Evolutionary conservation across 495 filamentous ascomycete species (phyloP).

Genomic region (Aspergillus sclerotiicarbonarius): DNA sequence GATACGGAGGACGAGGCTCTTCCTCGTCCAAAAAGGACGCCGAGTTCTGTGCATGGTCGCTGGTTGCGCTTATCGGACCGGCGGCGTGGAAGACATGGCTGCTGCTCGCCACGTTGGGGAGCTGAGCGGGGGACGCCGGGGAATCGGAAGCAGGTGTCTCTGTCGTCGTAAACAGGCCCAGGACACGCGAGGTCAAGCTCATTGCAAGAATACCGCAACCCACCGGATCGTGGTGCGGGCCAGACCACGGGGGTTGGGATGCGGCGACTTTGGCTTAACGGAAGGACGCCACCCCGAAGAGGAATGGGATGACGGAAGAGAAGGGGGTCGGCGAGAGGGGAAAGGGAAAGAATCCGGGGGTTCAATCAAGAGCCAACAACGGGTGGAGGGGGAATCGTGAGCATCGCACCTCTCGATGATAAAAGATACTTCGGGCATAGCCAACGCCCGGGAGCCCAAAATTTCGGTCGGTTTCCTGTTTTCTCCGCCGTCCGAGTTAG

Average conservation of each 20-base stretch:
- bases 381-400: conserved; percentile 14
- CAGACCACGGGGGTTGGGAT: conserved; percentile 31
- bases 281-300: conserved; percentile 14
- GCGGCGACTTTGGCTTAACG: conserved; percentile 18
- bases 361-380: conserved; percentile 19
- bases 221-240: conserved; percentile 34
- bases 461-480: conserved; percentile 41
- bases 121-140: conserved; percentile 9
- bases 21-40: conserved; percentile 36
- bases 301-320: conserved; percentile 10
- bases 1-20: conserved; percentile 59
- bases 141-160: conserved; percentile 29
- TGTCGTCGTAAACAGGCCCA: conserved; percentile 43
- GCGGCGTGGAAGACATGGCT: conserved; percentile 16
- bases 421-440: conserved; percentile 1
- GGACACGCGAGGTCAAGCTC: conserved; percentile 47
- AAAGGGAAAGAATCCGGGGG: conserved; percentile 18
- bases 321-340: conserved; percentile 15
- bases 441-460: conserved; percentile 24
- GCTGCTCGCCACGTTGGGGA: conserved; percentile 11
- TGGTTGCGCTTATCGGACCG: conserved; percentile 17
- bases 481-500: conserved; percentile 32
- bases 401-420: conserved; percentile 17
- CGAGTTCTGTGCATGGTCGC: conserved; percentile 17
- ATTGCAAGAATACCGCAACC: conserved; percentile 43